Evolutionary conservation across 169 alveolate genomes (phyloP), one percentile per base, ranked within the genome.

Genomic region (Cryptosporidium andersoni): DNA sequence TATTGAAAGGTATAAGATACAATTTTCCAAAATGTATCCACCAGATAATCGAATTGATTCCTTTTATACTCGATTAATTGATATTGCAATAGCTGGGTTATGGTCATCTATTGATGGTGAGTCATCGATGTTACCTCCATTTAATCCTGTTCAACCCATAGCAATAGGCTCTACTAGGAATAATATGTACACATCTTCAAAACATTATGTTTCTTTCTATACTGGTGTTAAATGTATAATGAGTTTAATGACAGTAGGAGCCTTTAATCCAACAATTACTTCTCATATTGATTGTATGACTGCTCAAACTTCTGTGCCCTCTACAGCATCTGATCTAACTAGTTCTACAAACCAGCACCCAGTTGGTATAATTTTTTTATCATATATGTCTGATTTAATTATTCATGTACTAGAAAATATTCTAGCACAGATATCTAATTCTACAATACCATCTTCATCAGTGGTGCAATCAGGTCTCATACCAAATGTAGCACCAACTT

Each of bases 101-200:
- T 74, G 67, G 85, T 74, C 67, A 16, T 6, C 48, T 8, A 55
- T 74, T 56, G 51, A 39, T 51, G 68, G 51, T 36, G 85, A 74
- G 43, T 47, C 60, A 14, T 47, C 85, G 11, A 43, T 74, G 11
- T 45, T 58, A 43, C 85, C 85, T 3, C 74, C 55, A 2, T 47
- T 62, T 8, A 40, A 4, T 14, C 64, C 85, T 4, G 40, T 51
- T 2, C 47, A 65, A 6, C 8, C 11, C 36, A 65, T 42, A 34
- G 4, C 6, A 3, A 47, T 9, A 49, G 55, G 14, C 55, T 9
- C 55, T 49, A 9, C 55, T 49, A 1, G 12, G 55, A 49, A 49
- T 49, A 9, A 9, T 25, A 25, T 25, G 25, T 16, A 64, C 40
- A 14, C 48, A 12, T 45, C 47, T 34, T 66, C 53, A 45, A 12